Evolutionary conservation across 2,329 filamentous ascomycete genomes (phyloP).

Genomic region (Hypoxylon sp.): DNA sequence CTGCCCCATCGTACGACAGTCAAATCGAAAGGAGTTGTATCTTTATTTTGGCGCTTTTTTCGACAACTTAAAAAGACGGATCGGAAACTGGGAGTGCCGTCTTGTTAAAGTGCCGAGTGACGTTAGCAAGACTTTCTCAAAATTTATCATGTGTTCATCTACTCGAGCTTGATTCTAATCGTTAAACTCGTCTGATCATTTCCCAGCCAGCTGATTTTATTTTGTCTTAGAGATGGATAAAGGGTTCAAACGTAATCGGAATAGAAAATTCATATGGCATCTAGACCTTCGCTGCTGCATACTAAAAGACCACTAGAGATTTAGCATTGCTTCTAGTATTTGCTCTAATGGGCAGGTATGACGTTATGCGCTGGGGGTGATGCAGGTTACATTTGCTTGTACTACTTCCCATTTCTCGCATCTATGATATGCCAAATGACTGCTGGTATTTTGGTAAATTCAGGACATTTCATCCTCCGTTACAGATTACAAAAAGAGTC

Average conservation of each 20-base stretch:
- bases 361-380: conserved; percentile 7
- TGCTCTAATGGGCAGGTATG: conserved; percentile 9
- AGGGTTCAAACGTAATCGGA: neutral
- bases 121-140: neutral
- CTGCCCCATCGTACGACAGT: neutral
- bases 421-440: neutral
- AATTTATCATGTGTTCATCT: conserved; percentile 14
- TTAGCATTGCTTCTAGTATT: conserved; percentile 12
- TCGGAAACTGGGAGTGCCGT: conserved; percentile 6
- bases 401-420: neutral
- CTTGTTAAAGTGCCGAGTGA: conserved; percentile 8
- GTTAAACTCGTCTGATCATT: conserved; percentile 4
- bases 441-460: neutral
- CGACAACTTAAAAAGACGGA: neutral
- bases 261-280: conserved; percentile 2
- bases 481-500: conserved; percentile 4
- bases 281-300: neutral
- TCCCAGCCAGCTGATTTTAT: neutral
- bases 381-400: neutral
- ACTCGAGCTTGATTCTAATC: neutral
- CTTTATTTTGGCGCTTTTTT: neutral
- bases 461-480: conserved; percentile 3
- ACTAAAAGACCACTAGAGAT: conserved; percentile 1
- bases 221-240: neutral
- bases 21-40: neutral